Evolutionary conservation across 2,329 filamentous ascomycete species (phyloP).

Genomic region (Tolypocladium inflatum): DNA sequence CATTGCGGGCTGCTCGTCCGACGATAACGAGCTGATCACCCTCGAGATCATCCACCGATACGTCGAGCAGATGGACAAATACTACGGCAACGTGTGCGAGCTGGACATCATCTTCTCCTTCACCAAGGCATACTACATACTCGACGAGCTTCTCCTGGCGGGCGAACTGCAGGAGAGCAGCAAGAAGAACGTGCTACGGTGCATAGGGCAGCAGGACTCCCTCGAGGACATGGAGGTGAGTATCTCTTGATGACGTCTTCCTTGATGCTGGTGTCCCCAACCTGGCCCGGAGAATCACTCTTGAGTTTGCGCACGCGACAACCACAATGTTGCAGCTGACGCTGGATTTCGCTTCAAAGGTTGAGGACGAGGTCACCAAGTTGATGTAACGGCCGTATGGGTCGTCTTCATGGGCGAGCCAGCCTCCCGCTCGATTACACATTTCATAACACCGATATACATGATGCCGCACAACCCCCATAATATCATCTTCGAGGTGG

Average conservation of each 20-base stretch:
- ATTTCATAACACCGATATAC: neutral
- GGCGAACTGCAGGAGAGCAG: constrained; percentile 98
- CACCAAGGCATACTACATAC: constrained; percentile 98
- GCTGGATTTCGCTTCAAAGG: constrained; percentile 38
- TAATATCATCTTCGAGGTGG: neutral
- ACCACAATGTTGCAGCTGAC: constrained; percentile 18
- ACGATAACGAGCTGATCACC: constrained; percentile 95
- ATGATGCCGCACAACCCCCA: neutral
- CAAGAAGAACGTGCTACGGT: constrained; percentile 96
- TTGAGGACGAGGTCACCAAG: constrained; percentile 83
- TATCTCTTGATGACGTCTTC: constrained; percentile 17
- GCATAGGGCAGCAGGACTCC: constrained; percentile 94
- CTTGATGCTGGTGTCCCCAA: constrained; percentile 1
- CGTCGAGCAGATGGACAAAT: constrained; percentile 99
- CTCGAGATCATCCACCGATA: constrained; percentile 99
- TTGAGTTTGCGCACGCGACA: constrained; percentile 9
- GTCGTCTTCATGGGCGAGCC: neutral
- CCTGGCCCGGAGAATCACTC: constrained; percentile 1
- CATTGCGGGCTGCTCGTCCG: constrained; percentile 94
- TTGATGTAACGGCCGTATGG: constrained; percentile 56
- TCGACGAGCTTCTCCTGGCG: constrained; percentile 89
- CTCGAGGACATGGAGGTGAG: constrained; percentile 99
- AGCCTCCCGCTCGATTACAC: neutral
- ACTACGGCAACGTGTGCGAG: constrained; percentile 99
- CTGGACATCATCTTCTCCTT: constrained; percentile 99